Evolutionary conservation across 768 basidiomycete genomes (phyloP), one percentile per base, ranked within the genome.

Genomic region (Tubosaeta sp.): DNA sequence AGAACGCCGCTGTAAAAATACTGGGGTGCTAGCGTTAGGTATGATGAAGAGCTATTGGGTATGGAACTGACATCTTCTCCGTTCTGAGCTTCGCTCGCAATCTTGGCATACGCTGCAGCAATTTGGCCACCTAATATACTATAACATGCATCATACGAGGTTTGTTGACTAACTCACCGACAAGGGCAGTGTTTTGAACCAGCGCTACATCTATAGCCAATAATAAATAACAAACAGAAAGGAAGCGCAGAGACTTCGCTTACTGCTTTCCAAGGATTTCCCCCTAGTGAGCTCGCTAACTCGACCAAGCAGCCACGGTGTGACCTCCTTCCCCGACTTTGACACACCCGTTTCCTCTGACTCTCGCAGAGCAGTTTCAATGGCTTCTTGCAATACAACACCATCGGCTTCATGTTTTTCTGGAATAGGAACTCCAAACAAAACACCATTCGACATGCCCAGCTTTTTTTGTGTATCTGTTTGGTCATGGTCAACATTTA

Each of bases 391-490:
- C 13, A 96, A 79, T 34, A 69, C 58, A 46, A 75, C 72, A 7
- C 93, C 93, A n/a, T 72, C 70, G 5, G 70, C 72, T 60, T 92
- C 82, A 59, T 86, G 84, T 51, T 82, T 72, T 48, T 80, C 78
- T 1, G 94, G 96, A 47, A 98, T 96, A 19, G 96, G 96, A 6
- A 87, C 89, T 8, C 84, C 93, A 54, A 99, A 83, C 16, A 98
- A 66, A 6, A 80, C 83, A 16, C 93, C 90, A 46, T 88, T 86
- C 3, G 80, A 72, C 69, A 92, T 78, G 3, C 83, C 81, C 0
- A 98, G 73, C 54, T 85, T 79, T 59, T 74, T 71, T 56, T 90
- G 86, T 2, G 79, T 72, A 61, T 84, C 94, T 95, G 51, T 25
- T 30, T 24, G 21, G 7, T 21, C 9, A 42, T 6, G 18, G 40